These are phyloP conservation scores for Psilocybe sp. DNA, from an alignment of 768 basidiomycete genomes.

Conservation along the genomic window DNA sequence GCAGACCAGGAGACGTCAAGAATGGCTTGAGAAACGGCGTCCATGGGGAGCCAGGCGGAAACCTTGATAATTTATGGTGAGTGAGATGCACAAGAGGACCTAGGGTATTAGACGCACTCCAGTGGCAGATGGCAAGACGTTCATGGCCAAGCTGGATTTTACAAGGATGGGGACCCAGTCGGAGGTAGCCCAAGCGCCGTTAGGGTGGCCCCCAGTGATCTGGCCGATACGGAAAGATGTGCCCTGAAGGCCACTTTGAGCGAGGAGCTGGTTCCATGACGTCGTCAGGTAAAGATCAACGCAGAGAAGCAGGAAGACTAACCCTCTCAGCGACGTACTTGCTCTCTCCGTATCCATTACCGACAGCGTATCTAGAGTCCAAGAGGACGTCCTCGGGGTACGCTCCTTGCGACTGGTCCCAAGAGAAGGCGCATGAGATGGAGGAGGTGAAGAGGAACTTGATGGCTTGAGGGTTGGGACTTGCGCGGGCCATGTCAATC, in stretches of 20 bases:
- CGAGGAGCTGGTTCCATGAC: conserved; percentile 21
- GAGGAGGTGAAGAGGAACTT: conserved; percentile 39
- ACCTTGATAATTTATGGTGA: conserved; percentile 15
- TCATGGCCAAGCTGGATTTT: conserved; percentile 30
- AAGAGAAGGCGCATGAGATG: conserved; percentile 25
- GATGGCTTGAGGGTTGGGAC: conserved; percentile 20
- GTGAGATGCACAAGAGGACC: neutral
- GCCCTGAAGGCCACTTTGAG: conserved; percentile 25
- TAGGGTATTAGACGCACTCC: conserved; percentile 21
- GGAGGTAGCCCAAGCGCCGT: conserved; percentile 35
- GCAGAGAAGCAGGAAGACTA: conserved; percentile 5
- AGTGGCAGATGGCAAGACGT: conserved; percentile 22
- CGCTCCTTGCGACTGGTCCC: conserved; percentile 22
- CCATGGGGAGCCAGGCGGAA: conserved; percentile 33
- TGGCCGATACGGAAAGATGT: conserved; percentile 34
- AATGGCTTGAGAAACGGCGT: conserved; percentile 23
- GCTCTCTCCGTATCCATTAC: conserved; percentile 29
- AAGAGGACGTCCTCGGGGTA: conserved; percentile 32
- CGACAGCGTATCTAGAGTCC: conserved; percentile 22
- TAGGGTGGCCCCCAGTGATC: conserved; percentile 29
- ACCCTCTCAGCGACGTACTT: conserved; percentile 34
- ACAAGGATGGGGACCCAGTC: conserved; percentile 39
- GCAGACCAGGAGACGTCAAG: conserved; percentile 26
- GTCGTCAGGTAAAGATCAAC: neutral
- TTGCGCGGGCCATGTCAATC: conserved; percentile 34